Base-by-base conservation (phyloP, 257 asterid species). In the Prunella vulgaris region DNA sequence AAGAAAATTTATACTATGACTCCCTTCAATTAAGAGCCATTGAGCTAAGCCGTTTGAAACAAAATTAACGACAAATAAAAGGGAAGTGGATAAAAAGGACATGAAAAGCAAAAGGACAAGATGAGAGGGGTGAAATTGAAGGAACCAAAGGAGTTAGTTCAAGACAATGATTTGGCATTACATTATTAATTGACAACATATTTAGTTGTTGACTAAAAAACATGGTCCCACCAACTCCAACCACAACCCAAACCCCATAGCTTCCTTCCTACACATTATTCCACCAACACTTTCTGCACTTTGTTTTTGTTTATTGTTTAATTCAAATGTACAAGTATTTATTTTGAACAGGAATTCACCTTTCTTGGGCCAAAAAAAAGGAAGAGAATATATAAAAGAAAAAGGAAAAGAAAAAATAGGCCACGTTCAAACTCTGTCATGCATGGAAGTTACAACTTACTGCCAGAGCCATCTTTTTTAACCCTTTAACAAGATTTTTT, bases 181-280 rank as follows among this genome's bases (percentile, higher is more conserved):
- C 66, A 68, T 28, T 59, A 77, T 69, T 82, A 77, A 78, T 68
- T 69, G 12, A 70, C 42, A 60, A 74, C 67, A 54, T 67, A 71
- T 49, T 57, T 44, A 59, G 76, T 65, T 76, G 77, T 70, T 60
- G 78, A 76, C 52, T 60, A 72, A 72, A 66, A 66, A 63, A 42
- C n/a, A 60, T 78, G 79, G 82, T 70, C 77, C 84, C 77, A 74
- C 56, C 78, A 65, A 42, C 70, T 57, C 64, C 78, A 79, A 71
- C 78, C 66, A 74, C 76, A 83, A 73, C 75, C 74, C n/a, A 59
- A 74, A 64, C 52, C 33, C 75, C 63, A 68, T 82, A 60, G 10
- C 66, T 75, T 32, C 6, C 38, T 32, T 24, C 72, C 30, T 66
- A 48, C 81, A 76, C 14, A 64, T 71, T 65, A 12, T 74, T 64